Evolutionary conservation across 306 rosid genomes (phyloP).

Genomic region (Rosa multiflora): DNA sequence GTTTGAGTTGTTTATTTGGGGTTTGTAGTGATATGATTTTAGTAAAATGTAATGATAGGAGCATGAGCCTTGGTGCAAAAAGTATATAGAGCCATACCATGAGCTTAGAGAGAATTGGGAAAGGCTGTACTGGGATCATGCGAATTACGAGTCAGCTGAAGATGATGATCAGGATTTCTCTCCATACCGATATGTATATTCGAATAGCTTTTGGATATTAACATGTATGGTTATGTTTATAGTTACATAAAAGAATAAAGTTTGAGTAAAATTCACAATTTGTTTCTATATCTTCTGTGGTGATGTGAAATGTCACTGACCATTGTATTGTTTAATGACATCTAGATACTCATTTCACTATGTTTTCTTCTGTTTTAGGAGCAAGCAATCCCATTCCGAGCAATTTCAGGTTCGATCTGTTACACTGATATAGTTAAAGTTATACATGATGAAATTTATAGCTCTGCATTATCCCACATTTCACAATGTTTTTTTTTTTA

Average conservation of each 20-base stretch:
- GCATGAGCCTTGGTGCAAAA: constrained; percentile 94
- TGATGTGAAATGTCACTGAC: background rate
- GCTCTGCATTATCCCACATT: background rate
- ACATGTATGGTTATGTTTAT: background rate
- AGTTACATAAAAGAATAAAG: too few species aligned
- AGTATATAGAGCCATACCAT: constrained; percentile 79
- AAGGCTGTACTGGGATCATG: constrained; percentile 96
- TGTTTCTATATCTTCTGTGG: background rate
- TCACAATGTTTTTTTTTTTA: background rate
- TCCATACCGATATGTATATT: constrained; percentile 38
- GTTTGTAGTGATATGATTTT: background rate
- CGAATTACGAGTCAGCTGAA: constrained; percentile 92
- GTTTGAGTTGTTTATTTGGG: background rate
- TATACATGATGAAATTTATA: background rate
- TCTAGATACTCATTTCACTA: constrained; percentile 2
- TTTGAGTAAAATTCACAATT: too few species aligned
- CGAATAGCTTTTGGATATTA: background rate
- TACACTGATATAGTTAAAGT: background rate
- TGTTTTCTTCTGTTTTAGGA: constrained; percentile 58
- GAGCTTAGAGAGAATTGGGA: constrained; percentile 99
- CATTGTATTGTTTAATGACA: background rate
- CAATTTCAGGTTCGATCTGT: constrained; percentile 49
- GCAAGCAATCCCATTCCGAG: constrained; percentile 49
- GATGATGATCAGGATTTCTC: constrained; percentile 89
- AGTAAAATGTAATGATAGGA: constrained; percentile 47